Evolutionary conservation across 495 filamentous ascomycete genomes (phyloP).

Genomic region (Podospora pseudopauciseta): DNA sequence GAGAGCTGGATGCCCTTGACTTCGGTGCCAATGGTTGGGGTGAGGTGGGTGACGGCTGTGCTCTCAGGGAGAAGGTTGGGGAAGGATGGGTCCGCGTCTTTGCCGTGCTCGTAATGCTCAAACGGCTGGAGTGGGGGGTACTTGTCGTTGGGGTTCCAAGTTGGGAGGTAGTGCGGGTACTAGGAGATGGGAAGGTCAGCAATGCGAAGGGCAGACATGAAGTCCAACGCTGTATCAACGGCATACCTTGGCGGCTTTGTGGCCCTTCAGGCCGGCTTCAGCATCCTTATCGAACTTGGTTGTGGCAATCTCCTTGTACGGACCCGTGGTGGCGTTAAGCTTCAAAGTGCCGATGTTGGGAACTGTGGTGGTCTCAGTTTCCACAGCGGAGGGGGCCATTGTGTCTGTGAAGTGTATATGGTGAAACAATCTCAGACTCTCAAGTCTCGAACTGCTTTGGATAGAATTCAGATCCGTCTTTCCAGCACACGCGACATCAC

Average conservation of each 20-base stretch:
- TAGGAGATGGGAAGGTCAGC: constrained; percentile 6
- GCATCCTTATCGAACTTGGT: constrained; percentile 50
- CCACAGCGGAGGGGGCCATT: constrained; percentile 34
- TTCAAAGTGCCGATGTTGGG: constrained; percentile 29
- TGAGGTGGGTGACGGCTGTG: constrained; percentile 55
- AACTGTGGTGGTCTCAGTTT: constrained; percentile 34
- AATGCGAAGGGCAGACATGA: background rate
- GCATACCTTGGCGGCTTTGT: constrained; percentile 42
- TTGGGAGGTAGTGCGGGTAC: constrained; percentile 76
- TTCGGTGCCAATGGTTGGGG: constrained; percentile 72
- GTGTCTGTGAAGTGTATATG: background rate
- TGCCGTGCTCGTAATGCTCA: constrained; percentile 68
- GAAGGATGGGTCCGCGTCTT: constrained; percentile 63
- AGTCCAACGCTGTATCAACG: background rate
- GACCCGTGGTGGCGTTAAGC: constrained; percentile 41
- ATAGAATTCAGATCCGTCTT: background rate
- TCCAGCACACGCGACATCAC: background rate
- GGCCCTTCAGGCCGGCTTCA: constrained; percentile 44
- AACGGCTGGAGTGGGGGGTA: constrained; percentile 67
- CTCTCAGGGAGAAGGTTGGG: constrained; percentile 60
- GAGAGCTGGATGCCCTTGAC: constrained; percentile 73
- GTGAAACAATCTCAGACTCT: background rate
- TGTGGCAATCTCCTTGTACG: constrained; percentile 60
- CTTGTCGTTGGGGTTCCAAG: constrained; percentile 60
- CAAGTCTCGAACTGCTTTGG: background rate